phyloP scores from a whole-genome alignment of 2,329 filamentous ascomycete genomes.

The Raffaelea ambrosiae region DNA sequence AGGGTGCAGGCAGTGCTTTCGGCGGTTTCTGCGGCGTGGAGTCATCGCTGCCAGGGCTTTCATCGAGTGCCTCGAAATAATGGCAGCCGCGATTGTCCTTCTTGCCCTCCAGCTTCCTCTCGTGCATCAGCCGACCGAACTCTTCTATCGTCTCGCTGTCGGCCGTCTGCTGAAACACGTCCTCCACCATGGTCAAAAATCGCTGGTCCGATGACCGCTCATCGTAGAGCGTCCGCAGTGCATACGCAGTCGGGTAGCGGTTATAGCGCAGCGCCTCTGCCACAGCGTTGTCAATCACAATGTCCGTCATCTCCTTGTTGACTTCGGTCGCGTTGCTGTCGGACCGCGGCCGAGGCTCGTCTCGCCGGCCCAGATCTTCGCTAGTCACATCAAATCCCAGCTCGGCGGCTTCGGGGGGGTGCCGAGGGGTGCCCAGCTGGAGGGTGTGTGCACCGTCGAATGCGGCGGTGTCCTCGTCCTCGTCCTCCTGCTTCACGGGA shows the following conservation, averaged over 20 bases:
- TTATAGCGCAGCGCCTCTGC: slow-evolving; percentile 47
- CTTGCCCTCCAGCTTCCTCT: slow-evolving; percentile 50
- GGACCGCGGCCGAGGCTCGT: slow-evolving; percentile 9
- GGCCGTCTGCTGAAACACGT: slow-evolving; percentile 50
- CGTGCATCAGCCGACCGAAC: slow-evolving; percentile 41
- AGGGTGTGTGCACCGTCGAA: too few species aligned
- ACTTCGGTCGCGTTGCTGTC: slow-evolving; percentile 16
- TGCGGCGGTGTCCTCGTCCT: too few species aligned
- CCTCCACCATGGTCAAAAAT: slow-evolving; percentile 49
- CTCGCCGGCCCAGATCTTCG: too few species aligned
- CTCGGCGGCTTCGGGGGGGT: not conserved
- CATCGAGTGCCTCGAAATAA: slow-evolving; percentile 44
- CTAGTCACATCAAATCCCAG: not conserved
- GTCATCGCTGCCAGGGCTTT: too few species aligned
- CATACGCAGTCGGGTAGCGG: slow-evolving; percentile 55
- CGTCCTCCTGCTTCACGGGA: not conserved
- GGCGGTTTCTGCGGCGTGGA: slow-evolving; percentile 31
- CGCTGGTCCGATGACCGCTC: slow-evolving; percentile 41
- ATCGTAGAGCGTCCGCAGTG: slow-evolving; percentile 51
- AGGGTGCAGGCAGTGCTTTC: slow-evolving; percentile 40
- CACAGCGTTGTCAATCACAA: slow-evolving; percentile 48
- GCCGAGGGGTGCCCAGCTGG: too few species aligned
- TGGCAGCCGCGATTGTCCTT: slow-evolving; percentile 41
- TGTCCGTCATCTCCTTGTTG: slow-evolving; percentile 38
- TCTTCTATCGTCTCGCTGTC: slow-evolving; percentile 39